Base-by-base conservation (phyloP, 306 rosid species). In the Lotus japonicus region DNA sequence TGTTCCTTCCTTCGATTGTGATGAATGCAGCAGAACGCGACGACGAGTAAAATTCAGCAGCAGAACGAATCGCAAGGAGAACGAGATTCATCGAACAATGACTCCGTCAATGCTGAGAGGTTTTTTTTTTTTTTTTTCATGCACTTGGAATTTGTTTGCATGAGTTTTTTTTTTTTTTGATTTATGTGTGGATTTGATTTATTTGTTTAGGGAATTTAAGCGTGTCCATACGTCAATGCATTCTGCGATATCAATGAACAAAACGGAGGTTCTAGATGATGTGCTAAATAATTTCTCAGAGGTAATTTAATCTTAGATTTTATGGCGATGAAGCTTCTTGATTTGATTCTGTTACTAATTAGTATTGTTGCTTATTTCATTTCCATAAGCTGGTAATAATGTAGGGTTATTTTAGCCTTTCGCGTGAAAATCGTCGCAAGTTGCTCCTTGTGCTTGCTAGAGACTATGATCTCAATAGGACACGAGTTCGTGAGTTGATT, bases 401-500 rank as follows among this genome's bases (percentile, higher is more conserved):
- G 74, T 77, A 92, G 98, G 97, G 96, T 45, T 92, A 92, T 79
- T 85, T 77, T 70, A 69, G 76, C 54, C 94, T 92, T 62, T 79
- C 84, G 7, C 13, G 3, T 61, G 96, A 86, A 68, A 77, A 83
- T 61, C 96, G 98, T 51, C 77, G 78, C 70, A 84, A 70, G 72
- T 69, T 92, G 70, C 88, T 92, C 58, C 77, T 84, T 39, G 66
- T 73, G 16, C 96, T 92, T 70, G 90, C 97, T 61, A 84, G 88
- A 76, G 96, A 92, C 73, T 90, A 84, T 68, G 98, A 89, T 80
- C 83, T 92, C 49, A 85, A 92, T 73, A 80, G 98, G 71, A 71
- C 74, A 3, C 88, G 83, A 71, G 97, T 92, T 79, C 84, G 87
- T 0, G 90, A 83, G 52, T 73, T 90, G 77, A 83, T 92, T 33